phyloP scores from a whole-genome alignment of 768 basidiomycete genomes.

The Boletellus ananiceps region DNA sequence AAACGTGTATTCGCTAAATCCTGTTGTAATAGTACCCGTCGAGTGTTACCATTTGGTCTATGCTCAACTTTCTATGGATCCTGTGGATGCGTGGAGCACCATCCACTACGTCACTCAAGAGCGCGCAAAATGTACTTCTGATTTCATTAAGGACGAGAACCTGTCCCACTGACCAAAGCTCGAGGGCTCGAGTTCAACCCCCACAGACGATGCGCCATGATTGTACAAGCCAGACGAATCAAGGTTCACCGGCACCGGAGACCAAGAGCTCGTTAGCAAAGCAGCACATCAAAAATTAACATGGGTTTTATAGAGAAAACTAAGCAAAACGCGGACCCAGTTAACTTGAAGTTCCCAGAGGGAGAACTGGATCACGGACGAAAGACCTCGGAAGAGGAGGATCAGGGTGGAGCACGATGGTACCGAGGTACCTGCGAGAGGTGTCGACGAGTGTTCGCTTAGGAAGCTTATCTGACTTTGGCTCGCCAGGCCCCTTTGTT shows the following conservation, averaged over 20 bases:
- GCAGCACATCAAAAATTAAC: slow-evolving; percentile 1
- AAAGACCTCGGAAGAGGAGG: no score
- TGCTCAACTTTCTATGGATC: no score
- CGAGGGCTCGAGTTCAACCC: slow-evolving; percentile 36
- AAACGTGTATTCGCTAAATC: slow-evolving; percentile 81
- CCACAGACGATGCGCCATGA: no score
- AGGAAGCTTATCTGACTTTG: neutral
- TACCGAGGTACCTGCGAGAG: slow-evolving; percentile 1
- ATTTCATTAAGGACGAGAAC: slow-evolving; percentile 67
- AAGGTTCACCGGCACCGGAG: slow-evolving; percentile 77
- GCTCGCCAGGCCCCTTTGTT: neutral
- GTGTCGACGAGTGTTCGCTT: neutral
- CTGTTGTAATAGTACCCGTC: slow-evolving; percentile 69
- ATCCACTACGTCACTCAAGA: neutral
- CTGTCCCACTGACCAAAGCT: slow-evolving; percentile 78
- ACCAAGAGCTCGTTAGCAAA: slow-evolving; percentile 34
- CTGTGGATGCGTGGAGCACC: slow-evolving; percentile 34
- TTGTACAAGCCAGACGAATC: no score
- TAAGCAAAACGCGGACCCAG: no score
- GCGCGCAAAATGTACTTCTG: slow-evolving; percentile 43
- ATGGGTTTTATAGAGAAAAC: slow-evolving; percentile 36
- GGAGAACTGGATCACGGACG: no score
- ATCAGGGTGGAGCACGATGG: no score
- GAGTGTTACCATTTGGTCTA: no score
- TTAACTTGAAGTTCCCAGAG: slow-evolving; percentile 40